Conservation (phyloP, 2,329 filamentous ascomycete genomes). For the Pyrenophora graminea region DNA sequence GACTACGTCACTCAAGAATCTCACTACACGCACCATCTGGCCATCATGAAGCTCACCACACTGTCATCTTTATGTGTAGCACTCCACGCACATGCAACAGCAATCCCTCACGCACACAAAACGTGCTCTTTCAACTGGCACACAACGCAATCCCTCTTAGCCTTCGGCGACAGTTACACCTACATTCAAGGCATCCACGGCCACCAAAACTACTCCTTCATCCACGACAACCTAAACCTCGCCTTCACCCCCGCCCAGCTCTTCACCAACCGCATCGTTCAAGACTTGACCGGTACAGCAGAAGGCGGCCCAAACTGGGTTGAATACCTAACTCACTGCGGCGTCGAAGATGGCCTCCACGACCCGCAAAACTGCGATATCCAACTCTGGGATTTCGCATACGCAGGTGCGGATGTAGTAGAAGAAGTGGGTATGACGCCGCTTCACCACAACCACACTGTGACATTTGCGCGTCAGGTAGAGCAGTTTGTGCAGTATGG, state of each 20-base stretch:
- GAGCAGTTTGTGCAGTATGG: constrained; percentile 54
- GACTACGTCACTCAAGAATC: background rate
- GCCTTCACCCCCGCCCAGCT: constrained; percentile 52
- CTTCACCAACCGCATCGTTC: constrained; percentile 55
- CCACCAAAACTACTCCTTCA: constrained; percentile 58
- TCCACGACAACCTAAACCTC: constrained; percentile 57
- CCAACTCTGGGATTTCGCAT: constrained; percentile 62
- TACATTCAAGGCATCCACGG: constrained; percentile 60
- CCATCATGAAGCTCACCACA: constrained; percentile 16
- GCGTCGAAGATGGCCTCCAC: constrained; percentile 50
- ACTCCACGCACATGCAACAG: background rate
- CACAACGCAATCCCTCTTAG: constrained; percentile 38
- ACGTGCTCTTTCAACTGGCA: constrained; percentile 22
- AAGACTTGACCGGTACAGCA: constrained; percentile 54
- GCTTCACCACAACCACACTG: constrained; percentile 57
- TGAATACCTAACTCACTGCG: constrained; percentile 58
- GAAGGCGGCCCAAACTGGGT: constrained; percentile 61
- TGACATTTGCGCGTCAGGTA: constrained; percentile 57
- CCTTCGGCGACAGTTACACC: constrained; percentile 59
- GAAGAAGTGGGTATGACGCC: constrained; percentile 45
- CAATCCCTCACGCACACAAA: constrained; percentile 1
- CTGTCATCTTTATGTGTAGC: constrained; percentile 5
- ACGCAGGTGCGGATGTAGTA: constrained; percentile 58
- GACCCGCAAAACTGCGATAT: constrained; percentile 51
- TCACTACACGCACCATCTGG: background rate